Percentiles rank a stretch among this genome's conserved stretches.
phyloP scores from a whole-genome alignment of 1,284 basidiomycete species.

The Puccinia triticina region DNA sequence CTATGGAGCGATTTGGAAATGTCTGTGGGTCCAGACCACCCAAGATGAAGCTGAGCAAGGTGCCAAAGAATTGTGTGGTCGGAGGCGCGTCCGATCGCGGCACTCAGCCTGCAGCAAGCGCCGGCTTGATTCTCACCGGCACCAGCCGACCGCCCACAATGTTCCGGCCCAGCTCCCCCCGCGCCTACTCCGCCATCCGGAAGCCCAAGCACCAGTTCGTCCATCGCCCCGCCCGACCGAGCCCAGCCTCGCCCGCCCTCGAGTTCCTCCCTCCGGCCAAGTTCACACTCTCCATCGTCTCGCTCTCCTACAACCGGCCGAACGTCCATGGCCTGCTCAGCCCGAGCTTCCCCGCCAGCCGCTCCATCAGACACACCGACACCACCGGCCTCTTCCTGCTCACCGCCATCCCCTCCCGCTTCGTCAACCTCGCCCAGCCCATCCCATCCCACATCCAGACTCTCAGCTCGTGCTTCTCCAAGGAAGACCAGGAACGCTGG shows the following conservation, averaged over 20 bases:
- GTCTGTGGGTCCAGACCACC: too few relatives aligned
- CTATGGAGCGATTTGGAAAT: too few relatives aligned
- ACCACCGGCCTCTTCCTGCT: conserved; percentile 11
- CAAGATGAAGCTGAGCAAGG: too few relatives aligned
- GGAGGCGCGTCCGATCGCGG: too few relatives aligned
- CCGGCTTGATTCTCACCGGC: too few relatives aligned
- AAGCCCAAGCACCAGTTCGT: conserved; percentile 11
- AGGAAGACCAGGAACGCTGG: conserved; percentile 15
- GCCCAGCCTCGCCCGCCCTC: background rate
- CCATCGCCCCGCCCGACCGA: background rate
- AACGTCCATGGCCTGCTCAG: conserved; percentile 19
- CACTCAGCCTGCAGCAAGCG: too few relatives aligned
- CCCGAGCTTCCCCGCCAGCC: background rate
- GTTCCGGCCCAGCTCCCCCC: too few relatives aligned
- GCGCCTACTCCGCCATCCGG: too few relatives aligned
- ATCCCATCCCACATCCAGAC: background rate
- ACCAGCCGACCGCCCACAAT: too few relatives aligned
- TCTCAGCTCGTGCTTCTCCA: conserved; percentile 38
- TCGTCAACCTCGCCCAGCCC: background rate
- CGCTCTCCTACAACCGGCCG: conserved; percentile 35
- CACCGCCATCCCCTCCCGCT: background rate
- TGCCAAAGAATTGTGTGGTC: too few relatives aligned
- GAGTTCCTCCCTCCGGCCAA: conserved; percentile 1
- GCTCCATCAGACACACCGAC: background rate
- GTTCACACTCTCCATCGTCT: conserved; percentile 35